Evolutionary conservation across 2,329 filamentous ascomycete species (phyloP).

Genomic region (Fusarium camptoceras): DNA sequence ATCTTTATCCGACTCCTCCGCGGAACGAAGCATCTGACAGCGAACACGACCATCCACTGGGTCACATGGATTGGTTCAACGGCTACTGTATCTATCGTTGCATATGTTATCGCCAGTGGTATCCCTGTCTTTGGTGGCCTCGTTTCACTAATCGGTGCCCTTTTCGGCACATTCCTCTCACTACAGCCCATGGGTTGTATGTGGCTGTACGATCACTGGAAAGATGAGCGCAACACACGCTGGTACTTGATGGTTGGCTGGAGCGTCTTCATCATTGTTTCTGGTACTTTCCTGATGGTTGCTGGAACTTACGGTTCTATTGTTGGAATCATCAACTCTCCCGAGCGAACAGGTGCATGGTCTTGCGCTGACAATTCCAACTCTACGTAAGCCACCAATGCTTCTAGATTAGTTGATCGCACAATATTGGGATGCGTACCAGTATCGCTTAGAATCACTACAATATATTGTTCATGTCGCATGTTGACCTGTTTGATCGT

Average conservation of each 20-base stretch:
- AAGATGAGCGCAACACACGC: constrained; percentile 20
- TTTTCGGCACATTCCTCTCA: constrained; percentile 48
- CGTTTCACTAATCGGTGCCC: constrained; percentile 48
- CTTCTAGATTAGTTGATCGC: not conserved
- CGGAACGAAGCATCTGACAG: constrained; percentile 47
- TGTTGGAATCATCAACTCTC: constrained; percentile 49
- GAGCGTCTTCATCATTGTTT: constrained; percentile 19
- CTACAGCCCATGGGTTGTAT: constrained; percentile 47
- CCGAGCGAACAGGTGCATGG: constrained; percentile 55
- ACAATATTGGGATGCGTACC: fast-evolving
- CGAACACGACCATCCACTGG: constrained; percentile 49
- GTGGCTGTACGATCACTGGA: constrained; percentile 48
- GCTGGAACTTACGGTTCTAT: constrained; percentile 60
- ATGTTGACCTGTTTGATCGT: too few relatives aligned
- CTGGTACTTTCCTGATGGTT: constrained; percentile 55
- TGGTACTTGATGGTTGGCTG: constrained; percentile 34
- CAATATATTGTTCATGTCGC: fast-evolving
- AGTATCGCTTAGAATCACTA: not conserved
- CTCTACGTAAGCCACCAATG: constrained; percentile 22
- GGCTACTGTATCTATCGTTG: constrained; percentile 36
- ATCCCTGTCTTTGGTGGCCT: constrained; percentile 45
- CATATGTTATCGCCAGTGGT: constrained; percentile 45
- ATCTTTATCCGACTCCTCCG: constrained; percentile 40
- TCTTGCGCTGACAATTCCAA: constrained; percentile 59
- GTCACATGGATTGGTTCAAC: constrained; percentile 49